Conservation (phyloP, 2,329 filamentous ascomycete genomes). For the Aspergillus sp. region DNA sequence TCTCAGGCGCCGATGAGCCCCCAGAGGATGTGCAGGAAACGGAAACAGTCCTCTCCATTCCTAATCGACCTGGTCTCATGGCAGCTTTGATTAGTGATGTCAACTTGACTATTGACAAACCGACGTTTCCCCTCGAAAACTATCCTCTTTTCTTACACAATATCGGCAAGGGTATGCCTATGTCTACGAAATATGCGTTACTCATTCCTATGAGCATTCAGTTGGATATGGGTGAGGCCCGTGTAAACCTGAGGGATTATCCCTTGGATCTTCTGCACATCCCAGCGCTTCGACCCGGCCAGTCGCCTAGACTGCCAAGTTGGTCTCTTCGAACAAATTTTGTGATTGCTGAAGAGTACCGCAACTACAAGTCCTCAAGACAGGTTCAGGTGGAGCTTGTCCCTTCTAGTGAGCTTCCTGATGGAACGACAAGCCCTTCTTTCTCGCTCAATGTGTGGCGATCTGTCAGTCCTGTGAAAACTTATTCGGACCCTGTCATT, state of each 20-base stretch:
- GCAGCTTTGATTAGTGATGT: conserved; percentile 80
- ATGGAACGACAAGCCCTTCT: conserved; percentile 62
- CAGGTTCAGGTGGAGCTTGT: conserved; percentile 83
- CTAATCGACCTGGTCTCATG: conserved; percentile 82
- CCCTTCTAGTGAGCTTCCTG: conserved; percentile 65
- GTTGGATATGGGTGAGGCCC: conserved; percentile 86
- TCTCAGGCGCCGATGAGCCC: conserved; percentile 80
- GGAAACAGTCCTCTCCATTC: conserved; percentile 84
- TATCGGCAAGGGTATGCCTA: conserved; percentile 95
- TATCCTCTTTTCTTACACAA: conserved; percentile 82
- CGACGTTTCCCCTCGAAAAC: conserved; percentile 82
- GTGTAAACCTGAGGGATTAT: conserved; percentile 87
- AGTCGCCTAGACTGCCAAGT: conserved; percentile 78
- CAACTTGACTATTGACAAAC: conserved; percentile 85
- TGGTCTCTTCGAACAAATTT: conserved; percentile 88
- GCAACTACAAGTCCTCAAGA: conserved; percentile 77
- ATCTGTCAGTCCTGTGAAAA: conserved; percentile 93
- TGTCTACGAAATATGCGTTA: conserved; percentile 86
- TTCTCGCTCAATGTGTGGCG: conserved; percentile 86
- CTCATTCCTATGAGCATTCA: conserved; percentile 88
- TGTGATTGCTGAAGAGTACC: conserved; percentile 91
- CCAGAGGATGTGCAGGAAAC: conserved; percentile 81
- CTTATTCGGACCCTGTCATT: conserved; percentile 88
- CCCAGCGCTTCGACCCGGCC: conserved; percentile 76
- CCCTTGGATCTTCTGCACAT: conserved; percentile 91